phyloP scores from a whole-genome alignment of 495 filamentous ascomycete species.

The Neurospora tetrasperma region DNA sequence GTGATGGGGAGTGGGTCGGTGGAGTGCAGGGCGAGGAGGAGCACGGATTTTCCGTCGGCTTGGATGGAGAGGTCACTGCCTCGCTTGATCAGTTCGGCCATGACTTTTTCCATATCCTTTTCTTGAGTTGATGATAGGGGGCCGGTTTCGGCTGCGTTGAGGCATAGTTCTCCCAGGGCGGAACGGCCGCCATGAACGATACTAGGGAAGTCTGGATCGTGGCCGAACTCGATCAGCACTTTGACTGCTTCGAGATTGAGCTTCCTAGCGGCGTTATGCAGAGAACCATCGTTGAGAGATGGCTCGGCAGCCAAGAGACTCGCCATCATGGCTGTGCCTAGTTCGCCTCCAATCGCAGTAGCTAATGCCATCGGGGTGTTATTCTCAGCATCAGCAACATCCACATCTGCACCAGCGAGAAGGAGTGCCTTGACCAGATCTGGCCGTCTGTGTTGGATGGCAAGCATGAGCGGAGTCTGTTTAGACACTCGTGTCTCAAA shows the following conservation, averaged over 20 bases:
- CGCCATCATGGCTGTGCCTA: slow-evolving; percentile 34
- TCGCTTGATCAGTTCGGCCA: slow-evolving; percentile 29
- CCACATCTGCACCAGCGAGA: slow-evolving; percentile 35
- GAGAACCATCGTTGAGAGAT: slow-evolving; percentile 36
- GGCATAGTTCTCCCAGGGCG: slow-evolving; percentile 38
- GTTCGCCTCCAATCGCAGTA: slow-evolving; percentile 35
- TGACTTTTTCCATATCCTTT: slow-evolving; percentile 39
- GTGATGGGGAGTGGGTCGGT: slow-evolving; percentile 34
- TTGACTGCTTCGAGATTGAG: slow-evolving; percentile 34
- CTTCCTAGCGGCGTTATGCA: slow-evolving; percentile 39
- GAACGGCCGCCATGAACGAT: slow-evolving; percentile 36
- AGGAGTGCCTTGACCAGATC: slow-evolving; percentile 35
- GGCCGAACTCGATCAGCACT: slow-evolving; percentile 32
- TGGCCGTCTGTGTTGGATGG: slow-evolving; percentile 30
- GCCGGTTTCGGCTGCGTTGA: slow-evolving; percentile 30
- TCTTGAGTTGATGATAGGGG: slow-evolving; percentile 28
- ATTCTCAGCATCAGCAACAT: slow-evolving; percentile 30
- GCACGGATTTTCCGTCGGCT: slow-evolving; percentile 32
- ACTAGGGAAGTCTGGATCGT: slow-evolving; percentile 41
- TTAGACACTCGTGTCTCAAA: slow-evolving; percentile 32
- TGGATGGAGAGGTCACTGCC: slow-evolving; percentile 32
- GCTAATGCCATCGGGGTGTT: slow-evolving; percentile 40
- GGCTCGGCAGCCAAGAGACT: slow-evolving; percentile 35
- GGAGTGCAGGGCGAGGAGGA: slow-evolving; percentile 36
- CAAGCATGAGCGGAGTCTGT: slow-evolving; percentile 38